Base-by-base conservation (phyloP, 768 basidiomycete species). In the Aureoboletus auriporus region DNA sequence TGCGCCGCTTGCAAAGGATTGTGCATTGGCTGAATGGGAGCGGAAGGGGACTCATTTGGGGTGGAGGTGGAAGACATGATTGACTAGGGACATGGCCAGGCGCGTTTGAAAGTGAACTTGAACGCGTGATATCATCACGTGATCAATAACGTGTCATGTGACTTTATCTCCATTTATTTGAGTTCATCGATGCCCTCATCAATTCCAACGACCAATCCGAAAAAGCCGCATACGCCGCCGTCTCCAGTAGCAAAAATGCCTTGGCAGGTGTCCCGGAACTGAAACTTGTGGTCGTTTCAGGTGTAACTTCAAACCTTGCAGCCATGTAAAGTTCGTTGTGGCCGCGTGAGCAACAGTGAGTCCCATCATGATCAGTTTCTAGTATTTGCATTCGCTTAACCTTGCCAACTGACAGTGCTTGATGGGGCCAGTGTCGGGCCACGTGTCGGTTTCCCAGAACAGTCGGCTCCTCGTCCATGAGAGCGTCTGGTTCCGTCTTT, bases 1-100 rank as follows among this genome's bases (percentile, higher is more conserved):
- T 83, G 79, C 2, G 90, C 90, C 35, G 88, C 86, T 59, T 87
- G 84, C 2, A 78, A 75, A 13, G 91, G 90, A 64, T 91, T 86
- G 69, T 95, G 92, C 57, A 94, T 78, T 20, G 92, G 88, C 63
- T 89, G 83, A 50, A 93, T 81, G 46, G 79, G 78, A 6, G 77
- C 71, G 17, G 69, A 69, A 40, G 89, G 86, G 36, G 87, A 87
- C 54, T 85, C 83, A 50, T 72, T 80, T 51, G 85, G 82, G 20
- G 84, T 80, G 30, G 78, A 56, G 14, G 75, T 72, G 33, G 71
- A 52, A 44, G 82, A 74, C 67, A 86, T 86, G 69, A 73, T 75
- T 9, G 17, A 13, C 3, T 23, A 17, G 54, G 26, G 13, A 12
- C 5, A 20, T 16, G 11, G 23, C 26, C 13, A n/a, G 6, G 39